Base-by-base conservation (phyloP, 148 eudicot genomes). In the Spergularia bocconei region DNA sequence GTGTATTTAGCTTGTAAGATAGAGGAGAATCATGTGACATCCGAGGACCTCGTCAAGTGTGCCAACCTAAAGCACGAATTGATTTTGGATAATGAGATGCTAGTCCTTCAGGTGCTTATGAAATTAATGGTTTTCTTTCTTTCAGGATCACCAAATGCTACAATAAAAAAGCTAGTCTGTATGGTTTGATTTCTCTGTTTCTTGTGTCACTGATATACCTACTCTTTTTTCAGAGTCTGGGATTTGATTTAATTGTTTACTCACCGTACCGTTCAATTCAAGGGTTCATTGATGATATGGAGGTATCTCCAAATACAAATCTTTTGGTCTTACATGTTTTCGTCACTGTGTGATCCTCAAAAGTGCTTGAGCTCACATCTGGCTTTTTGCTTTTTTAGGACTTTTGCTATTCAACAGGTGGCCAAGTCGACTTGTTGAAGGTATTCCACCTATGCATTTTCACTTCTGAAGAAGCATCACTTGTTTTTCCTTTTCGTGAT, bases 21-120 rank as follows among this genome's bases (percentile, higher is more conserved):
- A 75, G 99, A 95, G 85, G 99, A 95, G 85, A 95, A 91, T 81
- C 99, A 95, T 75, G 99, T 95, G 38, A 88, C 99, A 51, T 97
- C 99, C 4, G 99, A 95, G 84, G 97, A 95, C 85, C 99, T 95
- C 81, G 99, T 97, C 53, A 95, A 90, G 87, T 93, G 90, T 77
- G 86, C 89, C 75, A 88, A 85, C 41, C 94, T 92, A 72, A 92
- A 92, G 83, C 97, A 91, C 73, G 93, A 88, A 51, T 74, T 92
- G 84, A 95, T 92, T 79, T 88, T 95, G 76, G 88, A 92, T 83
- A 88, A 90, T 80, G 99, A 92, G 81, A 88, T 95, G 97, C 81
- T 92, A 79, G 97, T 95, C 82, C 94, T 95, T 86, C 97, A 95
- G 97, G 99, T 89, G 89, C 64, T 77, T 56, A 54, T 16, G 15